Evolutionary conservation across 495 filamentous ascomycete genomes (phyloP), one percentile per base, ranked within the genome.

Genomic region (Aspergillus baeticus): DNA sequence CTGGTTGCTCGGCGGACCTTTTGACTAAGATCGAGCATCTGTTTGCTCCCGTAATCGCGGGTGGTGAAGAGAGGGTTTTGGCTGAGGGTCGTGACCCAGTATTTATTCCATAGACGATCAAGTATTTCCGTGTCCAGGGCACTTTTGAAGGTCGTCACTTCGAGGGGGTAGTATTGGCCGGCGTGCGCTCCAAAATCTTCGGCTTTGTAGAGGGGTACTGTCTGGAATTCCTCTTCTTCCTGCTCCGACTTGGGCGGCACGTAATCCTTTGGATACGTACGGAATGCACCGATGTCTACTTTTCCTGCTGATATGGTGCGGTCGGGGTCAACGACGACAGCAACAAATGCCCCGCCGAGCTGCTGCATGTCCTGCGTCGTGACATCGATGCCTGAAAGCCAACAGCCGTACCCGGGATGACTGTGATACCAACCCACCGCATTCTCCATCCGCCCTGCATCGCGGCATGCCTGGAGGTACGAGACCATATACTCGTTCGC

Each of bases 61-160:
- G 96, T 97, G 39, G 91, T 89, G 59, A 96, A 87, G 10, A 98
- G 81, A 41, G 95, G 93, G 61, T 84, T 92, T 67, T 96, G 90
- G n/a, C 90, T 92, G n/a, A 99, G 82, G 21, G 95, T 99, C 55
- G 91, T 86, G 21, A 98, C 93, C 95, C 95, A 99, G 75, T 99
- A 99, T 69, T 99, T 99, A 71, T 96, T 97, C 95, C 95, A 99
- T 49, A 99, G 79, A 39, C 90, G 80, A 59, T 92, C 91, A 6
- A 99, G 77, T 26, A 98, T 77, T 58, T 89, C 84, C 1, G 84
- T 79, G 68, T 99, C 95, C 29, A 99, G 86, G 4, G 87, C 87
- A 52, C 87, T 91, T 78, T 96, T 96, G 78, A 91, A 99, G 74
- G 94, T 89, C 29, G 89, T 89, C 8, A 98, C 89, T 48, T 94